Base-by-base conservation (phyloP, 257 asterid genomes). In the Rehmannia glutinosa region DNA sequence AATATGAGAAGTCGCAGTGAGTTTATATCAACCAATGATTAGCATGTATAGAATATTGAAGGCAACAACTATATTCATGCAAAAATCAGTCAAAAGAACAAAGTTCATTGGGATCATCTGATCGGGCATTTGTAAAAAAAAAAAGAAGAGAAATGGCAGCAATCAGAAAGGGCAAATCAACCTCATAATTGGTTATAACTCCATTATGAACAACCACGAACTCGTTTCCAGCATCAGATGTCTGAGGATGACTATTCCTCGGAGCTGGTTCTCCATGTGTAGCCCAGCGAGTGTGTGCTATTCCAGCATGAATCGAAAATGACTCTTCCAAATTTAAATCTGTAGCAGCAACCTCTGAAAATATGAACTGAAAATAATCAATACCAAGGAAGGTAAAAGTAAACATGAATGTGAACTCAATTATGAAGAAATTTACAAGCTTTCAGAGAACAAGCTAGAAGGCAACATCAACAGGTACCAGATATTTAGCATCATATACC, bases 211-310 rank as follows among this genome's bases (percentile, higher is more conserved):
- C 99, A 64, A 90, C 99, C 81, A 90, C 38, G 69, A 94, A 94
- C 64, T 94, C 96, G 28, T 94, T 88, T 63, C 77, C 88, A 23
- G 82, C 69, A 61, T 83, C 97, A 70, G 97, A 94, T 41, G 87
- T 77, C 68, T 94, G 99, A 43, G 99, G 99, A 74, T 94, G 99
- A 65, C 97, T 94, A 73, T 94, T 94, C 73, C 89, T 85, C 17
- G 97, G 97, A 73, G 99, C 87, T 49, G 99, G 99, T 78, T 82
- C 97, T 57, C 99, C 99, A 69, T 94, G 99, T 35, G 99, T 94
- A 58, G 99, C 99, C 99, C 99, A 94, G 5, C 99, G 90, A 23
- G 99, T 94, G 77, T 94, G 99, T 27, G 99, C 97, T 70, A 94
- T 91, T 54, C 99, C 99, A 73, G 96, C 96, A 70, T 94, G 99